phyloP scores from a whole-genome alignment of 2,329 filamentous ascomycete genomes.

The Trichophyton equinum region DNA sequence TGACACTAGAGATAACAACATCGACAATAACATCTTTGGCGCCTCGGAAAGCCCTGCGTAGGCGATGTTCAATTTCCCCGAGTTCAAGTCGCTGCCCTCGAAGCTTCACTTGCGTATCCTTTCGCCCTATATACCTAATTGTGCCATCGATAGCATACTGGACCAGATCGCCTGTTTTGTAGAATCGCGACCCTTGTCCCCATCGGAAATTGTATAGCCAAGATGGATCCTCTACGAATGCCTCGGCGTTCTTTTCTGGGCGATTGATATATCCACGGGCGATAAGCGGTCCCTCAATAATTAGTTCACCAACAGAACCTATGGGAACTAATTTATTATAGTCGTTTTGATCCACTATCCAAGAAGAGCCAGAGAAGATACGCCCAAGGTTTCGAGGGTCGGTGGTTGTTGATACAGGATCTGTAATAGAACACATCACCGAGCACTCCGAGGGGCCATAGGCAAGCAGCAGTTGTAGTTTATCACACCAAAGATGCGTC shows the following conservation, averaged over 20 bases:
- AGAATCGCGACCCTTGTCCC: constrained; percentile 37
- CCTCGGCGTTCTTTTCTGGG: constrained; percentile 11
- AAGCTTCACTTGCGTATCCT: constrained; percentile 70
- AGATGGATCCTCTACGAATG: constrained; percentile 16
- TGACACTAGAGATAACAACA: constrained; percentile 19
- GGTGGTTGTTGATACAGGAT: not conserved
- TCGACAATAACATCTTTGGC: constrained; percentile 28
- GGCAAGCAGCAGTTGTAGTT: constrained; percentile 27
- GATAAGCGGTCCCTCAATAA: constrained; percentile 29
- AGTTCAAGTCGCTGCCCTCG: constrained; percentile 75
- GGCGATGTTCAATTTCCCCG: constrained; percentile 67
- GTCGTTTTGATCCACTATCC: constrained; percentile 17
- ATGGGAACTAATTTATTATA: constrained; percentile 18
- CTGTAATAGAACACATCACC: not conserved
- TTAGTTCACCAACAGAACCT: constrained; percentile 30
- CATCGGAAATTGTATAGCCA: constrained; percentile 11
- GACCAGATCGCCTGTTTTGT: constrained; percentile 76
- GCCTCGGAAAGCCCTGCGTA: constrained; percentile 31
- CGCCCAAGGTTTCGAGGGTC: constrained; percentile 12
- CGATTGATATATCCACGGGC: constrained; percentile 25
- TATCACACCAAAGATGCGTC: constrained; percentile 17
- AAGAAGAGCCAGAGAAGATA: constrained; percentile 10
- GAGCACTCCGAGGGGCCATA: constrained; percentile 17
- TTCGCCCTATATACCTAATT: constrained; percentile 68
- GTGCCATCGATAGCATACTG: constrained; percentile 52